Conservation (phyloP, 257 asterid genomes). For the Buddleja alternifolia region DNA sequence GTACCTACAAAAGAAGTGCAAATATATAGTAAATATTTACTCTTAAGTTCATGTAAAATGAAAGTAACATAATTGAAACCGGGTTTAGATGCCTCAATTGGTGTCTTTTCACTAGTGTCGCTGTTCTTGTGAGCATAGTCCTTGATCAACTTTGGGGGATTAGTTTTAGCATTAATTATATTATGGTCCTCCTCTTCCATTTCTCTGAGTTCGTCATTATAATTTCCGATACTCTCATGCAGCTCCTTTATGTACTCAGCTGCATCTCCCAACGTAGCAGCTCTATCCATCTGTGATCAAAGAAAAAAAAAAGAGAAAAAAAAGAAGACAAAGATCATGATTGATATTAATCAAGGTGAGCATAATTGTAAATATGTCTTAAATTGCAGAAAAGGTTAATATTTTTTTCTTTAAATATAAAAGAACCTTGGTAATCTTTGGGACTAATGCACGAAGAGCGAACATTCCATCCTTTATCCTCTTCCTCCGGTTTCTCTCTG, state of each 20-base stretch:
- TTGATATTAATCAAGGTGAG: not conserved
- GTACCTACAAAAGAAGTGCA: constrained; percentile 42
- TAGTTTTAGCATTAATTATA: constrained; percentile 24
- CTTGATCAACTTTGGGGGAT: constrained; percentile 23
- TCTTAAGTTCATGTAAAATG: not conserved
- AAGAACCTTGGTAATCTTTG: constrained; percentile 78
- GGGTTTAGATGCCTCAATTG: constrained; percentile 26
- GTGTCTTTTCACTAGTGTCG: constrained; percentile 33
- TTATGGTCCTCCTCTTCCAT: constrained; percentile 41
- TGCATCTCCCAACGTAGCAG: constrained; percentile 68
- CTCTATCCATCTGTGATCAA: constrained; percentile 70
- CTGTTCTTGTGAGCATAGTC: constrained; percentile 16
- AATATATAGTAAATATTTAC: constrained; percentile 8
- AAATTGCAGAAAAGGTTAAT: not conserved
- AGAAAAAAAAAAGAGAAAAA: not conserved
- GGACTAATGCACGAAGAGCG: constrained; percentile 81
- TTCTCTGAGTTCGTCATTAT: constrained; percentile 45
- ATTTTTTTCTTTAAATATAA: not conserved
- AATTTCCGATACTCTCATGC: constrained; percentile 35
- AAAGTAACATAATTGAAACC: not conserved
- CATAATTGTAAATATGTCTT: not conserved
- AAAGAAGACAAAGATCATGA: not conserved
- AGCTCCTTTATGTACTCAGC: constrained; percentile 67
- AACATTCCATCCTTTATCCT: constrained; percentile 68
- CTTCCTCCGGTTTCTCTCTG: constrained; percentile 83